Base-by-base conservation (phyloP, 1,139 yeast genomes). In the Taphrina wiesneri region DNA sequence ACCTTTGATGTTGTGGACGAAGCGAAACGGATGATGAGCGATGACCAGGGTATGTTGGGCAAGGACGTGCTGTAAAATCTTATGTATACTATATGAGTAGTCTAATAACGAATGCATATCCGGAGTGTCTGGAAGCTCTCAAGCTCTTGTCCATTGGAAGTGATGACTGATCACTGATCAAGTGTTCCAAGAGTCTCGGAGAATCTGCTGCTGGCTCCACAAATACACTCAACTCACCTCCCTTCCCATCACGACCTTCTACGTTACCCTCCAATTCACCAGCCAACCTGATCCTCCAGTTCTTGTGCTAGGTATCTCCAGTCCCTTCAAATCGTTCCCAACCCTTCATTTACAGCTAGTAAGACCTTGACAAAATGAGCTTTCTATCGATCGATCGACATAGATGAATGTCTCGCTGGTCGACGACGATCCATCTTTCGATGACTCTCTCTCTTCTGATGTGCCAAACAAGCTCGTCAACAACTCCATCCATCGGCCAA, bases 341-440 rank as follows among this genome's bases (percentile, higher is more conserved):
- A n/a, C n/a, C n/a, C n/a, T n/a, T n/a, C n/a, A n/a, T n/a, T n/a
- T n/a, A n/a, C n/a, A n/a, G n/a, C n/a, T 15, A 32, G 36, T 11
- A 32, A 11, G 36, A 15, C 5, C 15, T 32, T 11, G 2, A 11
- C 2, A 39, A 7, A 39, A 39, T 39, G 43, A 13, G 43, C 43
- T 39, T 39, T n/a, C 43, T 7, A 19, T n/a, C 15, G 13, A n/a
- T 4, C 17, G 17, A 1, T 39, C 43, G 19, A n/a, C 49, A 21
- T 45, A 21, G 26, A 49, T 49, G 53, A 49, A 49, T 36, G 53
- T 49, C 53, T 49, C 36, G 53, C 53, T 49, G 34, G 34, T 30
- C 21, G 53, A 49, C 36, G 53, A 49, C 21, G 36, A 49, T 49
- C 36, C 54, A 26, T 49, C 54, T 26, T 17, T 30, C 21, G 54